Evolutionary conservation across 805 yeast species (phyloP).

Genomic region (Kluyveromyces siamensis): DNA sequence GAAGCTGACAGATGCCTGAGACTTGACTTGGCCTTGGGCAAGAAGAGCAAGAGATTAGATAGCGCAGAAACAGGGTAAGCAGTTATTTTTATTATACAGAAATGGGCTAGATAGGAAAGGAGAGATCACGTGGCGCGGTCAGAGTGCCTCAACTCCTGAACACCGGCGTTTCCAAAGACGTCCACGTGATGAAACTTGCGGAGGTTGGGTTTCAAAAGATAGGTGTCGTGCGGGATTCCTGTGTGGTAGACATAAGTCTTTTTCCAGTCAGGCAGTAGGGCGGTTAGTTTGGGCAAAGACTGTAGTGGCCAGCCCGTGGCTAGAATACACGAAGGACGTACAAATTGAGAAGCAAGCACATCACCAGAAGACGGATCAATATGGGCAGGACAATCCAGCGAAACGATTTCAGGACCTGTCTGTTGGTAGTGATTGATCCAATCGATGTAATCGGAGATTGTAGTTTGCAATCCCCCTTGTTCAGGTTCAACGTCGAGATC

Average conservation of each 20-base stretch:
- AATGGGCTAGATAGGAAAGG: too few relatives aligned
- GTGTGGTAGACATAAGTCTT: constrained; percentile 2
- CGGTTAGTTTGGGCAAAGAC: constrained; percentile 2
- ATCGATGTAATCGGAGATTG: constrained; percentile 24
- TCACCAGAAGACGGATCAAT: constrained; percentile 3
- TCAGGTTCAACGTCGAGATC: constrained; percentile 34
- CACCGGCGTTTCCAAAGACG: constrained; percentile 1
- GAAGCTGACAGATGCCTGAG: too few relatives aligned
- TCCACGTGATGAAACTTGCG: constrained; percentile 1
- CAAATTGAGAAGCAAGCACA: constrained; percentile 1
- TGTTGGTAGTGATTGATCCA: constrained; percentile 48
- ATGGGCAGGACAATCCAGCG: constrained; percentile 3
- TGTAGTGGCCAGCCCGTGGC: constrained; percentile 3
- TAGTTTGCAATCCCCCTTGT: not conserved
- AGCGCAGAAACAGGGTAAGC: too few relatives aligned
- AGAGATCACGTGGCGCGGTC: not conserved
- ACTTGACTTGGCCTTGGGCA: too few relatives aligned
- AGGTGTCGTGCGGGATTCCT: constrained; percentile 1
- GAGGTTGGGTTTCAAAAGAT: constrained; percentile 1
- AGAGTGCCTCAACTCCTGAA: not conserved
- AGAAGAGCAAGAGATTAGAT: too few relatives aligned
- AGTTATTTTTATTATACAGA: too few relatives aligned
- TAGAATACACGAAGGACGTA: constrained; percentile 1
- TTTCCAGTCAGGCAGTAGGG: constrained; percentile 2
- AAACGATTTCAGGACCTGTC: not conserved